Base-by-base conservation (phyloP, 306 rosid genomes). In the Adenanthera pavonina region DNA sequence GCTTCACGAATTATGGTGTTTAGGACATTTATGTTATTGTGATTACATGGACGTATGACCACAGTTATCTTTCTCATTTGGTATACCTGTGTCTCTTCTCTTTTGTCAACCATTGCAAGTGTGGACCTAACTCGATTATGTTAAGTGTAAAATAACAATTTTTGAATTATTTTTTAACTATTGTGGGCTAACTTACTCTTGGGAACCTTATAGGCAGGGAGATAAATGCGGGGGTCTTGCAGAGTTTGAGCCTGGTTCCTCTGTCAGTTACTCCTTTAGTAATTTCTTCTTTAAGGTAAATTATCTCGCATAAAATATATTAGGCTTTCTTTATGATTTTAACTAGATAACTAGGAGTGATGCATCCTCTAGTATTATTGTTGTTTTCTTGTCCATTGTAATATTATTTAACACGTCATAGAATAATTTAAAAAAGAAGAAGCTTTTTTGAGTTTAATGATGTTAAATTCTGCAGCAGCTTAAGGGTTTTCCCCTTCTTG, bases 211-310 rank as follows among this genome's bases (percentile, higher is more conserved):
- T 83, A 67, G 77, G 77, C 87, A 96, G 98, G 97, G 88, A 71
- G 99, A 96, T 78, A 97, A 92, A 89, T 96, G 97, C 46, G 90
- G 89, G 72, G 97, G 97, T 83, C 97, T 96, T 76, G 90, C 99
- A 19, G 98, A 91, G 82, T 96, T 96, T 75, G 98, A 96, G 64
- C 85, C 97, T 68, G 90, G 92, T 78, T 89, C 97, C 35, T 85
- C 92, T 47, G 92, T 90, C 82, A 91, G 93, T 88, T 93, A 92
- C 90, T 91, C 99, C 48, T 96, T 96, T 81, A 96, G 99, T 81
- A 96, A 96, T 89, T 96, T 96, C 87, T 96, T 98, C 56, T 96
- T 96, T 75, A 96, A 93, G 99, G 98, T 96, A 89, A 25, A 78
- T 69, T 56, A 38, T 81, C 65, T 65, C 49, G 4, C 64, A 72